Conservation (phyloP, 2,329 filamentous ascomycete species). For the Aureobasidium vineae region DNA sequence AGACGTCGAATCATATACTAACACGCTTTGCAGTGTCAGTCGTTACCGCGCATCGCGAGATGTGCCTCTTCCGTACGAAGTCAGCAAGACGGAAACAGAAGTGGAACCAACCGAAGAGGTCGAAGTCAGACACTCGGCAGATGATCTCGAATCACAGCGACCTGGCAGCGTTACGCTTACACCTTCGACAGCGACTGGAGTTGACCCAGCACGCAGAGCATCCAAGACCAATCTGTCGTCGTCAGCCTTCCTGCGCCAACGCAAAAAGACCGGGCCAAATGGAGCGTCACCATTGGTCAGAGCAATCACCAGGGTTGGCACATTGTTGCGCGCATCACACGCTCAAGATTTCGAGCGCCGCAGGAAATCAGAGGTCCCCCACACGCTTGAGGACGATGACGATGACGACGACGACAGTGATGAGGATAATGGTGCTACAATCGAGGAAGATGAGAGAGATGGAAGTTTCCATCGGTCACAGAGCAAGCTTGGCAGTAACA, state of each 20-base stretch:
- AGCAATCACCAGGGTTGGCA: constrained; percentile 56
- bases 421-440: constrained; percentile 30
- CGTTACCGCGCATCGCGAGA: constrained; percentile 88
- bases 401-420: constrained; percentile 39
- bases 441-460: constrained; percentile 7
- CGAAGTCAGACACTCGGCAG: constrained; percentile 22
- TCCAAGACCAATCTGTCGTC: not conserved
- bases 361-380: constrained; percentile 52
- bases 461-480: constrained; percentile 1
- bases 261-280: constrained; percentile 31
- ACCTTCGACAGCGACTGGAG: constrained; percentile 27
- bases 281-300: constrained; percentile 40
- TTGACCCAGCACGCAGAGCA: not conserved
- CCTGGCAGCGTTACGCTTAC: constrained; percentile 15
- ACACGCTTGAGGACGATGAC: constrained; percentile 34
- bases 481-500: not conserved
- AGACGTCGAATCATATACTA: not conserved
- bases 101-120: constrained; percentile 4
- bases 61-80: constrained; percentile 76
- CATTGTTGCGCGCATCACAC: constrained; percentile 79
- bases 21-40: constrained; percentile 53
- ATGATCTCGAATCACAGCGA: constrained; percentile 10
- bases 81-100: constrained; percentile 31
- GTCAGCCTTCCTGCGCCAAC: constrained; percentile 21
- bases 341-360: constrained; percentile 89